A percentile compares a stretch with the other conserved stretches of the same genome.
Evolutionary conservation across 805 yeast genomes (phyloP).

Genomic region (Metschnikowia sp.): DNA sequence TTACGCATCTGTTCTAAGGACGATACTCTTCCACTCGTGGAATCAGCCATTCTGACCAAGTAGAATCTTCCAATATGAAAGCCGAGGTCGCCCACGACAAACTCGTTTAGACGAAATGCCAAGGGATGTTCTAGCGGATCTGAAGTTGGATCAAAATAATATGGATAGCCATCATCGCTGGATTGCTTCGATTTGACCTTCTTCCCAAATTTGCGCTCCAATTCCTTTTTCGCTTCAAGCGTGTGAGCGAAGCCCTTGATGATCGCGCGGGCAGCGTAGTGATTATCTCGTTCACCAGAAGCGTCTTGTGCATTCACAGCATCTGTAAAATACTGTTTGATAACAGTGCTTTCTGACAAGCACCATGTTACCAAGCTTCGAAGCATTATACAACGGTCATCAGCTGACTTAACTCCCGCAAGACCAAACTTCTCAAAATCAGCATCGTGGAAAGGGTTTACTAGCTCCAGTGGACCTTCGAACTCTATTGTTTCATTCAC

Average conservation of each 20-base stretch:
- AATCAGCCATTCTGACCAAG: conserved; percentile 35
- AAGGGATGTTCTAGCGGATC: conserved; percentile 34
- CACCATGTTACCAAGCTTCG: conserved; percentile 37
- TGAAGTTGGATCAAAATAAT: conserved; percentile 38
- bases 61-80: conserved; percentile 39
- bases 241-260: conserved; percentile 35
- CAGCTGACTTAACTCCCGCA: conserved; percentile 27
- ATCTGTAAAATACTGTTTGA: conserved; percentile 25
- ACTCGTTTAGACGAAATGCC: conserved; percentile 32
- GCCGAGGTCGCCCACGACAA: conserved; percentile 39
- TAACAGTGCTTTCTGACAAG: conserved; percentile 27
- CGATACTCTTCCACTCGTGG: conserved; percentile 33
- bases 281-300: conserved; percentile 38
- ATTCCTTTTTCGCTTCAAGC: conserved; percentile 28
- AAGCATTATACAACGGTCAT: conserved; percentile 35
- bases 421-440: conserved; percentile 34
- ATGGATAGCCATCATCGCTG: background rate
- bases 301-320: conserved; percentile 30
- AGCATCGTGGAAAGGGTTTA: conserved; percentile 22
- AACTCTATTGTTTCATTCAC: conserved; percentile 12
- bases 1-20: conserved; percentile 33
- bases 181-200: conserved; percentile 17
- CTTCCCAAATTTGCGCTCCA: conserved; percentile 28
- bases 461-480: conserved; percentile 13
- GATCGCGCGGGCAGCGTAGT: conserved; percentile 33